These are phyloP conservation scores for Globisporangium carolinianum DNA, from an alignment of 352 stramenopile species.

Conservation along the genomic window DNA sequence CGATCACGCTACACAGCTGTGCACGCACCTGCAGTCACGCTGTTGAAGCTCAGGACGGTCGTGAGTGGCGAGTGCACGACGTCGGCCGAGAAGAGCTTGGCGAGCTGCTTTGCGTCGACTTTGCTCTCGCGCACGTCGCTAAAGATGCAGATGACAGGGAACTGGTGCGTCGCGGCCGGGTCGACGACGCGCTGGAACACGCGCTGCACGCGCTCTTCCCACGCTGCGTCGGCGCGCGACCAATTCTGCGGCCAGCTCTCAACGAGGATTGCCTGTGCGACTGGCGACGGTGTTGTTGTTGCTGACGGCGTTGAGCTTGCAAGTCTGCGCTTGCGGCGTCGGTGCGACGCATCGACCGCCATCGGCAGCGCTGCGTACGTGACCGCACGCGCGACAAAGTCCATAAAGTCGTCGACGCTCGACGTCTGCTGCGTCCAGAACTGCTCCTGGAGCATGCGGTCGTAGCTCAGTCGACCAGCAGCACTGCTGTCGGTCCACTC, in stretches of 20 bases:
- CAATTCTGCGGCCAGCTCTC: constrained; percentile 69
- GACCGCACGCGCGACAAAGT: constrained; percentile 69
- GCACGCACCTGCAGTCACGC: constrained; percentile 54
- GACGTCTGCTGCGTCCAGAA: constrained; percentile 43
- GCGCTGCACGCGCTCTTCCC: constrained; percentile 49
- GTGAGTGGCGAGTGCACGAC: constrained; percentile 65
- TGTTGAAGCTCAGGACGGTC: constrained; percentile 73
- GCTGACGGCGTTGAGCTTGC: constrained; percentile 4
- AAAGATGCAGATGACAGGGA: constrained; percentile 74
- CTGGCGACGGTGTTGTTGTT: neutral
- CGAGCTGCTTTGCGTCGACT: constrained; percentile 56
- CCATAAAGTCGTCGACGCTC: constrained; percentile 60
- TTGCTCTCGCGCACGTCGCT: constrained; percentile 76
- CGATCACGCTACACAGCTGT: neutral
- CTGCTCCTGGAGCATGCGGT: constrained; percentile 44
- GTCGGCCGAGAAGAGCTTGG: constrained; percentile 51
- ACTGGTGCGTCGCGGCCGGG: constrained; percentile 23
- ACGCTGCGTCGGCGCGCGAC: constrained; percentile 25
- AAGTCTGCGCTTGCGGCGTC: constrained; percentile 4
- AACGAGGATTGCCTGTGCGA: constrained; percentile 47
- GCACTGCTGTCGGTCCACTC: constrained; percentile 73
- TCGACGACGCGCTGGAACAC: constrained; percentile 52
- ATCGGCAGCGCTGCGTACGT: constrained; percentile 59
- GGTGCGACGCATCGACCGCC: constrained; percentile 4
- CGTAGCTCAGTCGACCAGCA: constrained; percentile 42